Conservation (phyloP, 1,139 yeast genomes). For the Pneumocystis canis region DNA sequence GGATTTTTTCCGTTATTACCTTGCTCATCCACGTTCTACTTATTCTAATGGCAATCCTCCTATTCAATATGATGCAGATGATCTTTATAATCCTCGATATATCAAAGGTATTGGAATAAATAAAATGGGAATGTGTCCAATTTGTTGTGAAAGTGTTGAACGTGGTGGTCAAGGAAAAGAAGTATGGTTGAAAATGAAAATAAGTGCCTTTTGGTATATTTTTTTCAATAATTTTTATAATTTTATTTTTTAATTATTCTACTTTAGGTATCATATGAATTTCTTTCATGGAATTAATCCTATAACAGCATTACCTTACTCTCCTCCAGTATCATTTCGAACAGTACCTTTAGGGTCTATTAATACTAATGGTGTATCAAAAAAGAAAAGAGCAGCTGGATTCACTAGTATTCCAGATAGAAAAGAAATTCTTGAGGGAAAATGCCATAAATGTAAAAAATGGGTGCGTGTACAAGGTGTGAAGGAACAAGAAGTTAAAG, state of each 20-base stretch:
- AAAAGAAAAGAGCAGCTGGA: slow-evolving; percentile 2
- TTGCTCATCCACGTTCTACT: slow-evolving; percentile 1
- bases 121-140: slow-evolving; percentile 7
- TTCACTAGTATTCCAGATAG: slow-evolving; percentile 10
- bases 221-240: neutral
- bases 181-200: slow-evolving; percentile 6
- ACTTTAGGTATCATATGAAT: slow-evolving; percentile 15
- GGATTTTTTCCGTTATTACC: slow-evolving; percentile 1
- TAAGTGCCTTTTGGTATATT: slow-evolving; percentile 10
- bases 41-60: neutral
- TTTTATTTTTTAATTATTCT: slow-evolving; percentile 3
- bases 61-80: slow-evolving; percentile 2
- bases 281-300: slow-evolving; percentile 14
- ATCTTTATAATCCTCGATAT: slow-evolving; percentile 6
- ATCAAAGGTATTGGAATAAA: slow-evolving; percentile 4
- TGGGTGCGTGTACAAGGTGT: slow-evolving; percentile 14
- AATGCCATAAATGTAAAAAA: slow-evolving; percentile 12
- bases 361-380: neutral
- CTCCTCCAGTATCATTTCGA: slow-evolving; percentile 13
- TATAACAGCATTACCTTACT: slow-evolving; percentile 10
- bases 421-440: slow-evolving; percentile 10
- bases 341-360: slow-evolving; percentile 1
- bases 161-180: neutral
- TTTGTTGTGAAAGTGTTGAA: slow-evolving; percentile 2
- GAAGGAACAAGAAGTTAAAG: slow-evolving; percentile 11